A percentile compares a stretch with the other conserved stretches of the same genome.
Evolutionary conservation across 768 basidiomycete species (phyloP).

Genomic region (Boletus reticuloceps): DNA sequence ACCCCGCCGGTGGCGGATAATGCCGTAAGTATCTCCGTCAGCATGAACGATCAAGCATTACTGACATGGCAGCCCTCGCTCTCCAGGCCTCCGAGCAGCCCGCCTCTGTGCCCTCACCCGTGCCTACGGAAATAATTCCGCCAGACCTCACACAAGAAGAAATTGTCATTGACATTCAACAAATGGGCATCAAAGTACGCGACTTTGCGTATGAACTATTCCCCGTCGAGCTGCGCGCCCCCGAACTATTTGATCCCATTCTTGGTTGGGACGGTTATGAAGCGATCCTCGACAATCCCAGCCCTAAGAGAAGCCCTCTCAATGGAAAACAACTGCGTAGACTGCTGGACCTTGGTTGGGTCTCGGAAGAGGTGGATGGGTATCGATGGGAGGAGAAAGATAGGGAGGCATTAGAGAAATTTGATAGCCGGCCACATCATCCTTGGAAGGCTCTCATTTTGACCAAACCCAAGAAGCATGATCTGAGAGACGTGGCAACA

Average conservation of each 20-base stretch:
- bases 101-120: constrained; percentile 29
- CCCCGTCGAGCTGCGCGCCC: constrained; percentile 16
- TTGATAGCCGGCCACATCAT: constrained; percentile 23
- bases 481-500: constrained; percentile 25
- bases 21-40: constrained; percentile 18
- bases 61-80: constrained; percentile 3
- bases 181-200: constrained; percentile 30
- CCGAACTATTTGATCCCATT: constrained; percentile 32
- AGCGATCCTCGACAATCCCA: constrained; percentile 18
- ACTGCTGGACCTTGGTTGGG: constrained; percentile 30
- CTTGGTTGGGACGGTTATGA: constrained; percentile 33
- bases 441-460: constrained; percentile 27
- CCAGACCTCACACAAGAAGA: constrained; percentile 32
- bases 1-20: constrained; percentile 18
- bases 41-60: not conserved
- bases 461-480: constrained; percentile 24
- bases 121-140: constrained; percentile 34
- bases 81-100: constrained; percentile 11
- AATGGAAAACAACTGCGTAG: constrained; percentile 27
- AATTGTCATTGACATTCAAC: constrained; percentile 32
- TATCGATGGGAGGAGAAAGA: constrained; percentile 26
- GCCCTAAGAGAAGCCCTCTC: constrained; percentile 16
- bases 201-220: constrained; percentile 29
- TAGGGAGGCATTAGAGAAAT: constrained; percentile 24
- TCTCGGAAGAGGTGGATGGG: constrained; percentile 19